These are phyloP conservation scores for Prunus mongolica DNA, from an alignment of 306 rosid species.

Conservation along the genomic window DNA sequence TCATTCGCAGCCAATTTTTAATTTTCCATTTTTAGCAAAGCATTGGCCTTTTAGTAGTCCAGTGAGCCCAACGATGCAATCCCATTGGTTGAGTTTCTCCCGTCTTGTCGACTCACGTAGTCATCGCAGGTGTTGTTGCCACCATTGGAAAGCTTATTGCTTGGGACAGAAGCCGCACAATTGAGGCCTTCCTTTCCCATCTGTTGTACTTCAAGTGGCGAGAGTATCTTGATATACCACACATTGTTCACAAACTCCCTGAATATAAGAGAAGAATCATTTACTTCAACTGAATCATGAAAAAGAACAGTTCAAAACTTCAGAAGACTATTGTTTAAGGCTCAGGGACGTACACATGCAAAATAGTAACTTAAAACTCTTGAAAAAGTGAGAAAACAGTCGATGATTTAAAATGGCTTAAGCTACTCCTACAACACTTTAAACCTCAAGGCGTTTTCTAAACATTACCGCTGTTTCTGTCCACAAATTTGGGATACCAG, in stretches of 20 bases:
- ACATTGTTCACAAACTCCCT: constrained; percentile 81
- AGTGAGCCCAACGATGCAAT: constrained; percentile 54
- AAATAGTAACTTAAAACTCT: not conserved
- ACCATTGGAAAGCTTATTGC: constrained; percentile 36
- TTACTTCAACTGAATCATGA: not conserved
- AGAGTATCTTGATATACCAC: constrained; percentile 62
- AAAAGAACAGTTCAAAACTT: not conserved
- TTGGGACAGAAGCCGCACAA: constrained; percentile 31
- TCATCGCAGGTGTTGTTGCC: constrained; percentile 41
- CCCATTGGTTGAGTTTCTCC: constrained; percentile 54
- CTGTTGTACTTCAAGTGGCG: constrained; percentile 60
- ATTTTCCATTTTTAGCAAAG: constrained; percentile 9
- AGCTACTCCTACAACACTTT: not conserved
- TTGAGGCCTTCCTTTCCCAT: constrained; percentile 56
- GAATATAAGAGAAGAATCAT: constrained; percentile 13
- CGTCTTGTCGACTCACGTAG: constrained; percentile 39
- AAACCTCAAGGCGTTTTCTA: not conserved
- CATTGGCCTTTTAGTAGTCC: constrained; percentile 36
- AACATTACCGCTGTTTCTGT: not conserved
- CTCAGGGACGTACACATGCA: not conserved
- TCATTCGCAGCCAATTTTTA: constrained; percentile 21
- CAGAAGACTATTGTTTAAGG: not conserved
- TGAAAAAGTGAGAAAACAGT: not conserved
- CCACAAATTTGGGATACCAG: not conserved
- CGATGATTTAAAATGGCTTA: not conserved